Evolutionary conservation across 495 filamentous ascomycete species (phyloP), one percentile per base, ranked within the genome.

Genomic region (Letharia lupina): DNA sequence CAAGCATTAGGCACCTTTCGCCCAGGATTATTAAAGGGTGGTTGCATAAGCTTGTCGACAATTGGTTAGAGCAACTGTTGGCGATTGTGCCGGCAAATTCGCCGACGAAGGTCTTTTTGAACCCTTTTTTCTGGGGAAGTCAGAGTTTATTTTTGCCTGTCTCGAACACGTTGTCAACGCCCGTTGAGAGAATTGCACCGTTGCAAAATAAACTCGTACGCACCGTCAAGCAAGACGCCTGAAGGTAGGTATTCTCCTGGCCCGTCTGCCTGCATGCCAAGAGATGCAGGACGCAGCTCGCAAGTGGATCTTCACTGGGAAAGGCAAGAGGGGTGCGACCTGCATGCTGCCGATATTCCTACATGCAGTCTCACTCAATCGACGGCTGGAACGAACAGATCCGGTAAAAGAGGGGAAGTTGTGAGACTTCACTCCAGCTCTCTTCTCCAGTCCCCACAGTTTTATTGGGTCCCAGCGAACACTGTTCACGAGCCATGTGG

Each of bases 81-180:
- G 45, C 12, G 4, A 56, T 35, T 20, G 11, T 56, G 31, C 15
- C 31, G 23, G n/a, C 50, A 2, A 31, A 13, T 33, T 31, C 50
- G 50, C 23, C 50, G 23, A 54, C 10, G 1, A 54, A 31, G 10
- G 6, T 52, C 48, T 3, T 50, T 1, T 50, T 52, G n/a, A 35
- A 28, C 12, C 28, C 8, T 57, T 57, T 35, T 57, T 39, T 37
- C 33, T 18, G 33, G 33, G 54, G 33, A 57, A 57, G 33, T 2
- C 33, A 57, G 33, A 57, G 54, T 57, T 33, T 37, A 57, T 56
- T 56, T 23, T 35, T 57, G 54, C 54, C 54, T 39, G 10, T 18
- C 13, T 47, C 44, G 15, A 47, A 47, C 44, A 47, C 44, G 18
- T 20, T 47, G 20, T 15, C 44, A 47, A 47, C 13, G 44, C 5